Conservation (phyloP, 2,329 filamentous ascomycete genomes). For the Pseudohalonectria lignicola region DNA sequence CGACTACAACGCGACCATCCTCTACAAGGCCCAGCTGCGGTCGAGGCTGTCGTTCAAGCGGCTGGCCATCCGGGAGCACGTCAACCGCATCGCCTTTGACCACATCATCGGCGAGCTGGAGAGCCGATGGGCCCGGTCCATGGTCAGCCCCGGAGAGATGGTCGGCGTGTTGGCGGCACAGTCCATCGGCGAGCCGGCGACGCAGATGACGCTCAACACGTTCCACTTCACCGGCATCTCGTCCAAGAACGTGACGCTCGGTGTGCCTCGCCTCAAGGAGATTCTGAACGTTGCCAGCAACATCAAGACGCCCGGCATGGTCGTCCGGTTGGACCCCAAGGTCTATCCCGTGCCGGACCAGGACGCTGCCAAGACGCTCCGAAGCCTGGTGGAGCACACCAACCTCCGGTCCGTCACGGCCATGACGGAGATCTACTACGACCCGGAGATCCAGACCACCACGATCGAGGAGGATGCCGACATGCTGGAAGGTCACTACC, state of each 20-base stretch:
- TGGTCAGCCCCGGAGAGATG: constrained; percentile 94
- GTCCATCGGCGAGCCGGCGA: constrained; percentile 96
- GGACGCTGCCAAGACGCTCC: constrained; percentile 72
- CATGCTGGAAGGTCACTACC: constrained; percentile 94
- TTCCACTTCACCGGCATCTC: constrained; percentile 99
- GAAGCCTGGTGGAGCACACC: constrained; percentile 88
- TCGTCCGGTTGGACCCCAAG: constrained; percentile 65
- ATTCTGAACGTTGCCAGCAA: constrained; percentile 97
- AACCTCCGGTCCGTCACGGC: constrained; percentile 86
- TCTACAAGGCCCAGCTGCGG: constrained; percentile 87
- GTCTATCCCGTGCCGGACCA: constrained; percentile 45
- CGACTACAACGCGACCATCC: constrained; percentile 74
- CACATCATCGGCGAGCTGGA: constrained; percentile 87
- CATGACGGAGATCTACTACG: constrained; percentile 93
- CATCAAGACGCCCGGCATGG: constrained; percentile 98
- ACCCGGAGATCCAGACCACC: constrained; percentile 78
- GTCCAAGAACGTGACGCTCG: constrained; percentile 82
- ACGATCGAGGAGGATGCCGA: constrained; percentile 80
- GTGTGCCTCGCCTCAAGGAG: constrained; percentile 98
- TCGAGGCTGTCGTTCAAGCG: constrained; percentile 89
- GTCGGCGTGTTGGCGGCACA: constrained; percentile 95
- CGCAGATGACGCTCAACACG: constrained; percentile 98
- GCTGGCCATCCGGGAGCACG: constrained; percentile 70
- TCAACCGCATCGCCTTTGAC: constrained; percentile 87
- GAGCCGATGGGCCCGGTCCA: constrained; percentile 73